These are phyloP conservation scores for Leucogyrophana mollusca DNA, from an alignment of 768 basidiomycete species.

Conservation along the genomic window DNA sequence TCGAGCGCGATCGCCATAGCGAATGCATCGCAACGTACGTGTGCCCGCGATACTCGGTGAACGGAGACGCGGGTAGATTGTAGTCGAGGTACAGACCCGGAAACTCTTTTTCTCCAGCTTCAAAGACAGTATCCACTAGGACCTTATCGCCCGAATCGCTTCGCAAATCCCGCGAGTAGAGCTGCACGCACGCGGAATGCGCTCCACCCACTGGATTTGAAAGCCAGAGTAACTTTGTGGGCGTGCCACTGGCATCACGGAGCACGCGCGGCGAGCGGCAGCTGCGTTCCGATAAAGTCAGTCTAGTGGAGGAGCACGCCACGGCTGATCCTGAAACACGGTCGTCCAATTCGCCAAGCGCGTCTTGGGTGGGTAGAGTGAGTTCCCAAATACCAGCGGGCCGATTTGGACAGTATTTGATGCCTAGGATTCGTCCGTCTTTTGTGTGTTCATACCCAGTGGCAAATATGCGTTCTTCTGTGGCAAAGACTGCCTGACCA, in stretches of 20 bases:
- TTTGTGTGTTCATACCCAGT: constrained; percentile 54
- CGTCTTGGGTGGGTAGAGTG: constrained; percentile 19
- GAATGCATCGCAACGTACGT: constrained; percentile 42
- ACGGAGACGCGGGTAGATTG: constrained; percentile 39
- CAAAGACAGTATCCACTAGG: constrained; percentile 43
- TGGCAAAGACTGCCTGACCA: constrained; percentile 50
- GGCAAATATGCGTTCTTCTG: constrained; percentile 39
- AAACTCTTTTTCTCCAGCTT: too few species aligned
- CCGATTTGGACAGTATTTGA: constrained; percentile 55
- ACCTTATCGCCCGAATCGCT: constrained; percentile 12
- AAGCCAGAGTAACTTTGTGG: constrained; percentile 43
- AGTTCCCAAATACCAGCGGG: constrained; percentile 52
- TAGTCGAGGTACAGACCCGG: constrained; percentile 55
- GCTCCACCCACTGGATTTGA: constrained; percentile 50
- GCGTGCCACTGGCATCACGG: constrained; percentile 11
- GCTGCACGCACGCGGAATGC: constrained; percentile 48
- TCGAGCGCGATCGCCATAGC: constrained; percentile 47
- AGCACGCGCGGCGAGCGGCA: constrained; percentile 55
- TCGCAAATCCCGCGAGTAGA: constrained; percentile 43
- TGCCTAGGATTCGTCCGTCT: constrained; percentile 53
- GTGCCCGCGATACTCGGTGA: too few species aligned
- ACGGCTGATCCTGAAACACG: constrained; percentile 5
- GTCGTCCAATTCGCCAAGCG: constrained; percentile 5
- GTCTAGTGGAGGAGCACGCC: constrained; percentile 25
- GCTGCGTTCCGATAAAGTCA: constrained; percentile 41